Conservation (phyloP, 2,329 filamentous ascomycete genomes). For the Aurifilum marmelostoma region DNA sequence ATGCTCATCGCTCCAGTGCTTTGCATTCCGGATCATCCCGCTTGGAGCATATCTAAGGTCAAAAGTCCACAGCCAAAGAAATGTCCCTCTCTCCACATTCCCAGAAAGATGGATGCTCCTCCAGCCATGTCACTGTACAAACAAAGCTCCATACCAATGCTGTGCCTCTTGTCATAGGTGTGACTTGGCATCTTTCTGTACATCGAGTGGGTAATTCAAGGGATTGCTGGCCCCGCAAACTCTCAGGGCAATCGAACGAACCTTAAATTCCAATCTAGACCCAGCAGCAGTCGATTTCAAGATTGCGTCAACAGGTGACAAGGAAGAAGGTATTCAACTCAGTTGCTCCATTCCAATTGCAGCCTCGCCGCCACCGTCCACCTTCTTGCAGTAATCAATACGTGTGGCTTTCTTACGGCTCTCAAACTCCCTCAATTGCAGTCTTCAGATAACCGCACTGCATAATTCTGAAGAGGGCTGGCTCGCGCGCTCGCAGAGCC, state of each 20-base stretch:
- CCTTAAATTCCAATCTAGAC: neutral
- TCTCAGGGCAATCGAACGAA: constrained; percentile 6
- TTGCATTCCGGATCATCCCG: constrained; percentile 13
- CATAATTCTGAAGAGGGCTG: neutral
- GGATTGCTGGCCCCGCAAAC: constrained; percentile 8
- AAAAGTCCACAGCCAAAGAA: neutral
- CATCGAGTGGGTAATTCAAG: neutral
- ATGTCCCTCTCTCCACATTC: neutral
- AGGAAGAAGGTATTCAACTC: neutral
- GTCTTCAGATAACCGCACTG: neutral
- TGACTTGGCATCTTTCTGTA: constrained; percentile 3
- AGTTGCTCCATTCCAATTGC: constrained; percentile 13
- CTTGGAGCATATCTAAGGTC: neutral
- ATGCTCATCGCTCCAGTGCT: neutral
- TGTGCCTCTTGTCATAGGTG: neutral
- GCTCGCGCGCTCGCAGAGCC: neutral
- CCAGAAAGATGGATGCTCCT: neutral
- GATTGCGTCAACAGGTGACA: constrained; percentile 13
- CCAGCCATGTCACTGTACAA: neutral
- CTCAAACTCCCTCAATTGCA: neutral
- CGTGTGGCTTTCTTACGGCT: neutral
- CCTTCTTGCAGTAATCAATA: neutral
- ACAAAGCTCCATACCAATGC: neutral
- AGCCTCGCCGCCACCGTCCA: neutral
- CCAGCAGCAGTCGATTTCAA: neutral